These are phyloP conservation scores for Monosporascus sp. DNA, from an alignment of 2,329 filamentous ascomycete species.

Conservation along the genomic window DNA sequence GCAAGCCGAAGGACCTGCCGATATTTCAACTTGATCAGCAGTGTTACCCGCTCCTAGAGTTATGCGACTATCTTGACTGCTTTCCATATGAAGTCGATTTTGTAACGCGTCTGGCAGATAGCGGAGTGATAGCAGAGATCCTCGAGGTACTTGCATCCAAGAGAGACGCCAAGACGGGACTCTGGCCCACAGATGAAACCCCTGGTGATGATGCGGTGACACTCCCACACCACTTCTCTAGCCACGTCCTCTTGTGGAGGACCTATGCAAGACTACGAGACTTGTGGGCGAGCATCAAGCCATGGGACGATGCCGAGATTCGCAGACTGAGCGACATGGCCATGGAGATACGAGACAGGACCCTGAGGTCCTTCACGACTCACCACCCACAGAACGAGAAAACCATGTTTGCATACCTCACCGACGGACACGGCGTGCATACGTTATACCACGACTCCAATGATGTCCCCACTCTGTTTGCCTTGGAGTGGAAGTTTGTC, in stretches of 20 bases:
- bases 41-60: conserved; percentile 16
- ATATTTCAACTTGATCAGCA: conserved; percentile 19
- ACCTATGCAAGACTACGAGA: conserved; percentile 1
- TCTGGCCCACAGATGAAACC: conserved; percentile 14
- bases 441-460: conserved; percentile 17
- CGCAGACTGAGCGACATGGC: neutral
- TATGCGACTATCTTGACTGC: conserved; percentile 12
- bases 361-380: neutral
- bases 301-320: neutral
- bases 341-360: neutral
- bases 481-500: conserved; percentile 9
- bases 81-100: conserved; percentile 2
- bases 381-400: neutral
- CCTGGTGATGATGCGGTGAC: conserved; percentile 12
- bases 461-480: conserved; percentile 15
- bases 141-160: conserved; percentile 4
- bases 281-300: neutral
- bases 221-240: conserved; percentile 14
- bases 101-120: conserved; percentile 4
- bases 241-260: conserved; percentile 14
- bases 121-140: conserved; percentile 2
- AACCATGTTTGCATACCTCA: conserved; percentile 10
- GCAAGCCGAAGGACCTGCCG: conserved; percentile 12
- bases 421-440: neutral
- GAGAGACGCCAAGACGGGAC: conserved; percentile 2